Conservation (phyloP, 2,329 filamentous ascomycete species). For the Exophiala xenobiotica region DNA sequence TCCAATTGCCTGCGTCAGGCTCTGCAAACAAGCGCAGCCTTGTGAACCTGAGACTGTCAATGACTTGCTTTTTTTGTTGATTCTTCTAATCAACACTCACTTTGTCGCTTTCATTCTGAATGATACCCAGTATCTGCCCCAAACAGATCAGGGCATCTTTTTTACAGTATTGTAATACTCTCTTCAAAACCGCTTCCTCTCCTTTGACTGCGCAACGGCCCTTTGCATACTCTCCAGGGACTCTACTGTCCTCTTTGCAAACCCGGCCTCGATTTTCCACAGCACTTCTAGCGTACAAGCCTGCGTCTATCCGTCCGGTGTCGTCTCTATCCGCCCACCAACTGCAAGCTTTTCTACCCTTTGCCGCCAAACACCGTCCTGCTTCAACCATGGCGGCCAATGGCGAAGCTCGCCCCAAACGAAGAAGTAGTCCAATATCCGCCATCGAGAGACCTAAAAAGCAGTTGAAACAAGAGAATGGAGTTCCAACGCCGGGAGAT, state of each 20-base stretch:
- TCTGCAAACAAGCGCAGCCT: not conserved
- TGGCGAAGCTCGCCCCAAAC: constrained; percentile 52
- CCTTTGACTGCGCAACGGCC: not conserved
- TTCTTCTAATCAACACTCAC: not conserved
- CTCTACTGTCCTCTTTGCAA: not conserved
- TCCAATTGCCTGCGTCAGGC: constrained; percentile 1
- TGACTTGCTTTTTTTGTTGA: not conserved
- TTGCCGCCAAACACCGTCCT: not conserved
- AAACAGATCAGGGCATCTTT: constrained; percentile 17
- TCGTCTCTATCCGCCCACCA: not conserved
- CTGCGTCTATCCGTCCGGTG: constrained; percentile 4
- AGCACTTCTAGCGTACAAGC: not conserved
- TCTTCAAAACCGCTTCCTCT: not conserved
- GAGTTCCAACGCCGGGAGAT: constrained; percentile 40
- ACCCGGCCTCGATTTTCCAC: not conserved
- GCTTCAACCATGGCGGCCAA: constrained; percentile 48
- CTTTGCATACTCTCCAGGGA: constrained; percentile 2
- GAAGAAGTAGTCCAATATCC: constrained; percentile 55
- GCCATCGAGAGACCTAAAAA: constrained; percentile 55
- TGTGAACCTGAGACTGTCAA: not conserved
- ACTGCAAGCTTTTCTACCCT: not conserved
- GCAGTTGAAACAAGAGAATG: constrained; percentile 53
- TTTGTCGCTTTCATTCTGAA: constrained; percentile 14
- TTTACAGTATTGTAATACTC: constrained; percentile 14
- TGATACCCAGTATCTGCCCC: constrained; percentile 21